Conservation (phyloP, 75 land plant genomes). For the Selaginella tamariscina region DNA sequence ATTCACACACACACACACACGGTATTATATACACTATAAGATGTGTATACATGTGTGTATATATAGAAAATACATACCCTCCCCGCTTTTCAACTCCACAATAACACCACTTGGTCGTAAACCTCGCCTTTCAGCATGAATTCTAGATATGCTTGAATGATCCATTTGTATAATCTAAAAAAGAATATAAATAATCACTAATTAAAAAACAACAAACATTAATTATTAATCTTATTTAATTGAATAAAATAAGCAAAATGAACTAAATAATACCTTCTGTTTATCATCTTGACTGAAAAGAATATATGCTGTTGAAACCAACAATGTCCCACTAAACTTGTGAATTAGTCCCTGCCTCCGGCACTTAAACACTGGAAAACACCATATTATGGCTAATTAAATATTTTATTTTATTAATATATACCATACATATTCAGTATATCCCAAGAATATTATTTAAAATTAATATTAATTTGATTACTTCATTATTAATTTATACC, state of each 20-base stretch:
- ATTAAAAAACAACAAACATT: too few relatives aligned
- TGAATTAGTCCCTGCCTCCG: background rate
- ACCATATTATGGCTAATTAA: too few relatives aligned
- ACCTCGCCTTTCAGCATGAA: conserved; percentile 11
- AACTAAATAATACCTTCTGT: conserved; percentile 6
- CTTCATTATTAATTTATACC: background rate
- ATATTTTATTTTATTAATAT: too few relatives aligned
- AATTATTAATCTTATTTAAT: too few relatives aligned
- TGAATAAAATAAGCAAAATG: background rate
- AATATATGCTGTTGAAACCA: conserved; percentile 1
- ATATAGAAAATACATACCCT: background rate
- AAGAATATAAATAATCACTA: background rate
- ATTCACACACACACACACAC: too few relatives aligned
- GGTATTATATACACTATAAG: too few relatives aligned
- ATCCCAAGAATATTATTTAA: too few relatives aligned
- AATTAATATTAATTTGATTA: background rate
- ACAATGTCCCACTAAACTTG: background rate
- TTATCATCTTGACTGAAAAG: conserved; percentile 10
- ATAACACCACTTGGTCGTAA: conserved; percentile 3
- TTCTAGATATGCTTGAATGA: background rate
- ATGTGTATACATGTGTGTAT: too few relatives aligned
- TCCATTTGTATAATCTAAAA: conserved; percentile 2
- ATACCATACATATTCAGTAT: too few relatives aligned
- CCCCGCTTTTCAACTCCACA: conserved; percentile 11
- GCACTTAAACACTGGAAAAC: conserved; percentile 3